Evolutionary conservation across 257 asterid species (phyloP).

Genomic region (Nicotiana undulata): DNA sequence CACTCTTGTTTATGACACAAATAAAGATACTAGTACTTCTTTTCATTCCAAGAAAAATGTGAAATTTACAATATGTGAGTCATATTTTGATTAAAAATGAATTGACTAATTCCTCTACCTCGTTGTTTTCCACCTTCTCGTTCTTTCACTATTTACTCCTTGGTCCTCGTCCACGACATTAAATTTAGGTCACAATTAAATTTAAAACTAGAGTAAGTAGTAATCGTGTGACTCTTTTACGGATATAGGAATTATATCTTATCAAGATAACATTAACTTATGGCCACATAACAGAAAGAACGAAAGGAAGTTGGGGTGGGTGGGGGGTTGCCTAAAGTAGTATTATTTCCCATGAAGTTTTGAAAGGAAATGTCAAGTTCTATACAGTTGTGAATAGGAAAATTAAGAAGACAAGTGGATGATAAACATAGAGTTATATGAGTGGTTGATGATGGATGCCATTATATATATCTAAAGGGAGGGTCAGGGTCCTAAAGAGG

Average conservation of each 20-base stretch:
- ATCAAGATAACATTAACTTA: background rate
- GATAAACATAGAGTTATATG: background rate
- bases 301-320: background rate
- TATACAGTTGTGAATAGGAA: conserved; percentile 4
- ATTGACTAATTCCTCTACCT: no score
- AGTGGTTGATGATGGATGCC: background rate
- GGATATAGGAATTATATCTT: background rate
- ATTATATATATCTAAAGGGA: background rate
- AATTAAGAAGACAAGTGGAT: background rate
- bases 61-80: no score
- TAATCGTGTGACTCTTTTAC: background rate
- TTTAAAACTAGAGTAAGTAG: no score
- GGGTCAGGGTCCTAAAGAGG: background rate
- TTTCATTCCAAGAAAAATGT: no score
- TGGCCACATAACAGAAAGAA: background rate
- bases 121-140: no score
- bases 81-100: no score
- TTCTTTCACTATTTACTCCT: no score
- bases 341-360: background rate
- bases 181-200: no score
- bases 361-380: background rate
- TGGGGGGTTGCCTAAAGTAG: background rate
- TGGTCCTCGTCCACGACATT: no score
- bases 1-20: no score
- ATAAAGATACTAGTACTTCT: no score